Evolutionary conservation across 495 filamentous ascomycete genomes (phyloP), one percentile per base, ranked within the genome.

Genomic region (Neurospora sp.): DNA sequence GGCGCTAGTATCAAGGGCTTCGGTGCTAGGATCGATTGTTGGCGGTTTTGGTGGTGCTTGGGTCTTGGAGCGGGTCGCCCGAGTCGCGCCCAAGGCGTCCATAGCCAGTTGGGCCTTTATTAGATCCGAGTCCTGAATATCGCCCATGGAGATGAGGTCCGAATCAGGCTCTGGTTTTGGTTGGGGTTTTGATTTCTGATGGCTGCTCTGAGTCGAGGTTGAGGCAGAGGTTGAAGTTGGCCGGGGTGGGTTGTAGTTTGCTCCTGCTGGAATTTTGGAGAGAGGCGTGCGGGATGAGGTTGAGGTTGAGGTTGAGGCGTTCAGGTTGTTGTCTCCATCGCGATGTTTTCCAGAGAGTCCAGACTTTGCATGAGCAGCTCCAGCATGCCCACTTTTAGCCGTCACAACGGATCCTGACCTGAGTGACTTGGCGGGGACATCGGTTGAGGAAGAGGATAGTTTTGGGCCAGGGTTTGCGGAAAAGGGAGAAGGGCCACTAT

Each of bases 381-480:
- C 39, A 27, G 39, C 40, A 31, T 70, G 59, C 16, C 11, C 10
- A 39, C 71, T 69, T 31, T 23, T 40, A 16, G 39, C 31, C 35
- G 23, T 20, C 31, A 27, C 48, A 31, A n/a, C 38, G 11, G 18
- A 69, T 54, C n/a, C 27, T 20, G 27, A 20, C 69, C 70, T 72
- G 41, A 79, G 79, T 23, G 76, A 76, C 12, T 74, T 70, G 69
- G 69, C 70, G 3, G 31, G 35, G 10, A 35, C 38, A 1, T 10
- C 1, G 39, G 54, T 71, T 7, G 14, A 74, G 2, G 72, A 79
- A n/a, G 5, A 1, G n/a, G 75, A 37, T 71, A 35, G 4, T 39
- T n/a, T 42, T 18, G 27, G n/a, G 72, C 23, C 12, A 62, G 54
- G 9, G 12, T 35, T 62, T 62, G 54, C 37, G 18, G 72, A 71